Base-by-base conservation (phyloP, 1,139 yeast species). In the Candida buenavistaensis region DNA sequence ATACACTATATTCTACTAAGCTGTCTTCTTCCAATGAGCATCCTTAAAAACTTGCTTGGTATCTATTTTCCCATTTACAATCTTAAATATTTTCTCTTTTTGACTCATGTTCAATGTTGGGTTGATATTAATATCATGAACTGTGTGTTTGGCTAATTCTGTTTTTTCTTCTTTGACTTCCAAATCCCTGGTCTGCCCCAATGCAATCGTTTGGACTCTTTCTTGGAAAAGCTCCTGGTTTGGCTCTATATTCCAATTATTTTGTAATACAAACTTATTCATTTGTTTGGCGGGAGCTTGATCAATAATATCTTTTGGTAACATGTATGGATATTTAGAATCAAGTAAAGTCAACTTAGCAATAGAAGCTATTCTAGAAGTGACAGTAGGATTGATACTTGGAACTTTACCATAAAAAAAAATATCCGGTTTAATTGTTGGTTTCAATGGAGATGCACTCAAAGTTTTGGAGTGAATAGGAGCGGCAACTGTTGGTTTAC, bases 251-350 rank as follows among this genome's bases (percentile, higher is more conserved):
- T 55, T 43, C 53, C 51, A 67, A 40, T 55, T 56, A 33, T 59
- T 58, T 36, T 59, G 65, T 37, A 67, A 55, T 36, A 69, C 48
- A 44, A 64, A 70, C 43, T 46, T 50, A 50, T 64, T 68, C 32
- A 36, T 35, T 9, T 24, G 19, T 16, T 30, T 26, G 14, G 45
- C 34, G 11, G 52, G 47, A 14, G 61, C 59, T 28, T 42, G 38
- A 19, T 61, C 64, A 28, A 70, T 55, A 22, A 70, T 50, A 8
- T 54, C 39, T 43, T 50, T 57, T n/a, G 76, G 75, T 40, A 69
- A 54, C 43, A 54, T 49, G 53, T 55, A 70, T 9, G 76, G 76
- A 48, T 68, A 70, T 32, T 67, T 65, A 19, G 75, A 68, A 33
- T 57, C 55, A 35, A 63, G 44, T 43, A 70, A 60, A 20, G 60